Evolutionary conservation across 176 grass and related monocot species (phyloP).

Genomic region (Triticum dicoccoides): DNA sequence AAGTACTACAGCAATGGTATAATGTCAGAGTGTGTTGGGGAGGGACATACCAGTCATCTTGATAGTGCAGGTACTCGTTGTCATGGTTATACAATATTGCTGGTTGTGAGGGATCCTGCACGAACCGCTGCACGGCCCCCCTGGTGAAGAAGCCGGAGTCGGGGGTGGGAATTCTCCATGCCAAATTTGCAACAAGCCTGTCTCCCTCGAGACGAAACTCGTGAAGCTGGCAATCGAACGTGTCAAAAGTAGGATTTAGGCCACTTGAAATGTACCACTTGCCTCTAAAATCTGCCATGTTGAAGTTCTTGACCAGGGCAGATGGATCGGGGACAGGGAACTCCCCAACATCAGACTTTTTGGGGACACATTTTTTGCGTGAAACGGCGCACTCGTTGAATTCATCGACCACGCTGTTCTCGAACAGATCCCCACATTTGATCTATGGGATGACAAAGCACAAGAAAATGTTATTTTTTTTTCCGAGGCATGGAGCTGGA

Average conservation of each 20-base stretch:
- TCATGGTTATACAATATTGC: conserved; percentile 94
- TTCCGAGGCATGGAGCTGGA: neutral
- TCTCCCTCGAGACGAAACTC: conserved; percentile 81
- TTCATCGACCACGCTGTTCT: conserved; percentile 81
- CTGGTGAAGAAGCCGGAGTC: conserved; percentile 85
- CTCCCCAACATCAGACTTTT: conserved; percentile 78
- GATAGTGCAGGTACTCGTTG: conserved; percentile 91
- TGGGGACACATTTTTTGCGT: conserved; percentile 91
- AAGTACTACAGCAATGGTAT: neutral
- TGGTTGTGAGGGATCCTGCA: conserved; percentile 68
- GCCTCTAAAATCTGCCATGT: conserved; percentile 82
- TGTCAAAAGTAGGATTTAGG: conserved; percentile 86
- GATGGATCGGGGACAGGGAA: conserved; percentile 74
- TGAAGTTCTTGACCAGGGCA: conserved; percentile 70
- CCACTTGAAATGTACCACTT: conserved; percentile 98
- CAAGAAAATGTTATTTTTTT: neutral
- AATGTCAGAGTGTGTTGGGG: neutral
- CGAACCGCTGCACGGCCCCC: conserved; percentile 59
- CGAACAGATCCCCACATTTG: conserved; percentile 94
- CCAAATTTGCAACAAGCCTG: conserved; percentile 68
- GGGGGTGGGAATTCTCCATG: conserved; percentile 76
- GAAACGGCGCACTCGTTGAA: conserved; percentile 99
- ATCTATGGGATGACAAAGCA: conserved; percentile 45
- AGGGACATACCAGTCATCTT: conserved; percentile 86
- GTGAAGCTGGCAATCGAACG: conserved; percentile 91